Percentiles rank a stretch among this genome's conserved stretches.
Conservation (phyloP, 192 early-diverging fungal species). For the Backusella psychrophila region DNA sequence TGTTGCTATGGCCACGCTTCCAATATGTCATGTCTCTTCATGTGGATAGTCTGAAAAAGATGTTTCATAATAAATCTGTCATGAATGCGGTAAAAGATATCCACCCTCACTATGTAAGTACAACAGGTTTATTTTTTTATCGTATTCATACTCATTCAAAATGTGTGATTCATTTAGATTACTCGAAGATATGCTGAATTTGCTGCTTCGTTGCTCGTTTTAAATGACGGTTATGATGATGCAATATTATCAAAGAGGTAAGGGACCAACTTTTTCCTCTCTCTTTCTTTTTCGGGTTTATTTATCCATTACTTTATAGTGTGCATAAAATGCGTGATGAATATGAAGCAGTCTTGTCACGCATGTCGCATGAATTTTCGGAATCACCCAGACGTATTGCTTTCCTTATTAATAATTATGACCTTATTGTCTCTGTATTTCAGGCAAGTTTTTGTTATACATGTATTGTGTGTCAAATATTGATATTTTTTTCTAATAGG, state of each 20-base stretch:
- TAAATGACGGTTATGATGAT: constrained; percentile 89
- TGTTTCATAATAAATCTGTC: constrained; percentile 59
- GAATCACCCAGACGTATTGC: constrained; percentile 69
- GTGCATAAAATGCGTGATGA: constrained; percentile 71
- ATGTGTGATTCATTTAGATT: constrained; percentile 46
- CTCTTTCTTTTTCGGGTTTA: background rate
- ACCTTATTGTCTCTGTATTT: constrained; percentile 81
- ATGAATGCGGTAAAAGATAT: constrained; percentile 58
- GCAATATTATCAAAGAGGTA: constrained; percentile 78
- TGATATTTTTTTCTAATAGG: constrained; percentile 27
- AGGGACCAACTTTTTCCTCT: background rate
- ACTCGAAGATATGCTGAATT: constrained; percentile 93
- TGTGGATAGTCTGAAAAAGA: constrained; percentile 86
- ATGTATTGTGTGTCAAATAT: background rate
- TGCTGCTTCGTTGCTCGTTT: constrained; percentile 79
- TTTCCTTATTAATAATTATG: constrained; percentile 95
- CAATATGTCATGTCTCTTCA: constrained; percentile 84
- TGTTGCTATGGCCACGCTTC: constrained; percentile 92
- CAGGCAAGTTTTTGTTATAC: constrained; percentile 42
- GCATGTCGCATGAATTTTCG: constrained; percentile 68
- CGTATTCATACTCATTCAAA: background rate
- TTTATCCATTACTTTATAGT: constrained; percentile 32
- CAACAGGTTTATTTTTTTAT: background rate
- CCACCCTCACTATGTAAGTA: constrained; percentile 78
- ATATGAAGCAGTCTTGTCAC: constrained; percentile 71